Evolutionary conservation across 129 eudicot genomes (phyloP), one percentile per base, ranked within the genome.

Genomic region (Scalesia atractyloides): DNA sequence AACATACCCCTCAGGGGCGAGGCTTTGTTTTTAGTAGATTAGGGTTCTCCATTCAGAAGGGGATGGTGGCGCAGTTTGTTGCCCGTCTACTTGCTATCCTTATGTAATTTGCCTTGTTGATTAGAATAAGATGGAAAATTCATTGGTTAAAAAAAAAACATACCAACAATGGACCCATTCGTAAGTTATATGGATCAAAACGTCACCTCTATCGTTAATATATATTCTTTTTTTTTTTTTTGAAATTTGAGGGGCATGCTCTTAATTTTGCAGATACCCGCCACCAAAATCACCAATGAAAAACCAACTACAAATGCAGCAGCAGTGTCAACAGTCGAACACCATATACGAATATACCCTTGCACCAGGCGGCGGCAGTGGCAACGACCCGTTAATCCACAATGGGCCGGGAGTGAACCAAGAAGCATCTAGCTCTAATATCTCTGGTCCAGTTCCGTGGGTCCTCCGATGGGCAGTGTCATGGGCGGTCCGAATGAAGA

Each of bases 221-320:
- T 22, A 22, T 22, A 22, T 22, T 22, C 26, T 22, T 22, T 22
- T 22, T 22, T 22, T 22, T 22, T 22, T 22, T 22, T 22, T 22
- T 22, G 26, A 22, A 22, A 44, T 37, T 73, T 72, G 80, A 90
- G 99, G 96, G 84, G 50, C 90, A 84, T 69, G 41, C 77, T 17
- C 70, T 82, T 64, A 88, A 70, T 64, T 94, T 94, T 80, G 83
- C 86, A 14, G 99, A 94, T 61, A 92, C 80, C 98, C 98, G 36
- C 98, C 98, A 34, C 97, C 97, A 51, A 90, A 94, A 70, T 94
- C 99, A 37, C 99, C 99, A 0, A 94, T 94, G 99, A 94, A 90
- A 77, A 94, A 94, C 82, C 97, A 94, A 59, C 96, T 83, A 62
- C 96, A 89, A 59, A 67, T 89, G 76, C 94, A 87, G 74, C 79